A percentile compares a stretch with the other conserved stretches of the same genome.
Evolutionary conservation across 1,284 basidiomycete species (phyloP).

Genomic region (Apiotrichum sp.): DNA sequence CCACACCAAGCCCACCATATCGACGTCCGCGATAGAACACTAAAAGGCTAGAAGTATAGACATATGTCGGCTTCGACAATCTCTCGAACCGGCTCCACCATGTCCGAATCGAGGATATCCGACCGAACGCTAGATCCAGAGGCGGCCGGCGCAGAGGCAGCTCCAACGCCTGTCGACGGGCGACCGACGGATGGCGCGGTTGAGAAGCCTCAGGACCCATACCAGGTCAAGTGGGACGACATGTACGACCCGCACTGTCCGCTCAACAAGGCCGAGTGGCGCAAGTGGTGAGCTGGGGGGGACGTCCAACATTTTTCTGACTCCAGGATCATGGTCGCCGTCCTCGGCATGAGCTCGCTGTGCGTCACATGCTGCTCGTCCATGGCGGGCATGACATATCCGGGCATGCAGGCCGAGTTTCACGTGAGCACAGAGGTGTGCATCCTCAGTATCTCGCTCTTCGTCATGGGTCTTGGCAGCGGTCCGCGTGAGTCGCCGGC

Average conservation of each 20-base stretch:
- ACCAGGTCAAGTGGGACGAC: constrained; percentile 35
- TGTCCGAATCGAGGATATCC: no score
- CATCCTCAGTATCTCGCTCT: constrained; percentile 65
- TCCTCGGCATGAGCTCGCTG: constrained; percentile 36
- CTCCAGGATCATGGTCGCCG: constrained; percentile 25
- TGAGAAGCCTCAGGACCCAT: constrained; percentile 14
- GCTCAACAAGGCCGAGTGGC: constrained; percentile 29
- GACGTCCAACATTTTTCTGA: neutral
- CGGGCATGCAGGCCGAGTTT: constrained; percentile 57
- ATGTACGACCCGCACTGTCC: constrained; percentile 32
- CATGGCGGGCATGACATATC: constrained; percentile 63
- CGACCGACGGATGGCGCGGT: no score
- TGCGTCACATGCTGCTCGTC: constrained; percentile 68
- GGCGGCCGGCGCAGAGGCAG: no score
- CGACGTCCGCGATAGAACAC: no score
- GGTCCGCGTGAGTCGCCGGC: constrained; percentile 45
- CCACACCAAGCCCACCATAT: no score
- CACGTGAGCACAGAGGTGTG: constrained; percentile 61
- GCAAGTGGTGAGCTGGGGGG: constrained; percentile 36
- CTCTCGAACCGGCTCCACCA: no score
- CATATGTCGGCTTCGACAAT: no score
- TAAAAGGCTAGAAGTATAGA: no score
- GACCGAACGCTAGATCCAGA: no score
- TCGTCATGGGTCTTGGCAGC: constrained; percentile 53
- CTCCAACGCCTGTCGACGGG: no score